Evolutionary conservation across 306 rosid species (phyloP).

Genomic region (Rosa chinensis): DNA sequence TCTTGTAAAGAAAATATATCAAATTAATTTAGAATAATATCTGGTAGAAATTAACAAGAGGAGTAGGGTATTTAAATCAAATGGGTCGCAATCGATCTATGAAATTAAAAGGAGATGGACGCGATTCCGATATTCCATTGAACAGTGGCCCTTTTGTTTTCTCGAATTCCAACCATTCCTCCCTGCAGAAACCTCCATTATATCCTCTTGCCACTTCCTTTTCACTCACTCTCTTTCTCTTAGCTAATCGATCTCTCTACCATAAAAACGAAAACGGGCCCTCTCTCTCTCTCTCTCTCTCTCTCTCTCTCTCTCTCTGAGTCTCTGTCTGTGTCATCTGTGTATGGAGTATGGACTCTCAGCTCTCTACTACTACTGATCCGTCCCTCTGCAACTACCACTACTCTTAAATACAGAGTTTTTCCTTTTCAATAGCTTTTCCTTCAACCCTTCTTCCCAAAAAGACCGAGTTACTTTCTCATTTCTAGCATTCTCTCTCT

Average conservation of each 20-base stretch:
- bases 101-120: constrained; percentile 7
- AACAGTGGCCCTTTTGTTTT: constrained; percentile 60
- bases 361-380: not conserved
- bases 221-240: constrained; percentile 20
- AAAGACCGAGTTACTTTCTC: constrained; percentile 30
- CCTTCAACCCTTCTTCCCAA: constrained; percentile 52
- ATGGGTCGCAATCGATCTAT: constrained; percentile 48
- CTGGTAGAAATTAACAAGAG: constrained; percentile 31
- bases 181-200: constrained; percentile 45
- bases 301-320: constrained; percentile 13
- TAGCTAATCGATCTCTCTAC: constrained; percentile 10
- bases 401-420: constrained; percentile 49
- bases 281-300: constrained; percentile 25
- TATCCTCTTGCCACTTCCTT: constrained; percentile 27
- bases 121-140: constrained; percentile 54
- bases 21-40: constrained; percentile 9
- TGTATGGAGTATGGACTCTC: not conserved
- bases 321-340: not conserved
- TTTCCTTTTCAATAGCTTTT: constrained; percentile 65
- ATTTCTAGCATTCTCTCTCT: constrained; percentile 31
- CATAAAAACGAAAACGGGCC: constrained; percentile 30
- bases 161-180: constrained; percentile 62
- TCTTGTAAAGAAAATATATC: not conserved
- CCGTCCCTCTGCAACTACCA: constrained; percentile 29
- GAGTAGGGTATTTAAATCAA: constrained; percentile 36